phyloP scores from a whole-genome alignment of 2,329 filamentous ascomycete genomes.

The Ophiocordyceps polyrhachis-furcata region DNA sequence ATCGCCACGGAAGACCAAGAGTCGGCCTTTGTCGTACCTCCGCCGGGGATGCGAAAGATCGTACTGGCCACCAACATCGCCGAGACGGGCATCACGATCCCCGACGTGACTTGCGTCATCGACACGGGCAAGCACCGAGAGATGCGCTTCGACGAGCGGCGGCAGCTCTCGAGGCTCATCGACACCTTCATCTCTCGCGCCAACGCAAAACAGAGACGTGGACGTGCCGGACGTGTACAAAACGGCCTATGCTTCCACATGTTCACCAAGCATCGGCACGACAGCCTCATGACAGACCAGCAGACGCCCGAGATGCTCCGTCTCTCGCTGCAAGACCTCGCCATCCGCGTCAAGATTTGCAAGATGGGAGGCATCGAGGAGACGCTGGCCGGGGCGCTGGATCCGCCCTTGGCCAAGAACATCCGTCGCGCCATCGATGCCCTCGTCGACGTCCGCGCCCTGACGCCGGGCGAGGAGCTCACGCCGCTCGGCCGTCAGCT shows the following conservation, averaged over 20 bases:
- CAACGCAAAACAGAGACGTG: constrained; percentile 87
- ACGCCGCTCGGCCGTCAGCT: constrained; percentile 76
- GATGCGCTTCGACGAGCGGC: constrained; percentile 88
- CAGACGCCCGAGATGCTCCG: constrained; percentile 95
- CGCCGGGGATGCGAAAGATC: constrained; percentile 70
- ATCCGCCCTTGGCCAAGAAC: constrained; percentile 80
- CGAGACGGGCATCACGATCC: constrained; percentile 96
- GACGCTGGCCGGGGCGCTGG: constrained; percentile 70
- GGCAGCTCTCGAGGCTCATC: constrained; percentile 76
- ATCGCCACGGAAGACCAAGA: constrained; percentile 96
- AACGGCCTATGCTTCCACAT: constrained; percentile 90
- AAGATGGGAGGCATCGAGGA: constrained; percentile 87
- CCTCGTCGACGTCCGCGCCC: constrained; percentile 76
- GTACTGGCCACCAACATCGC: constrained; percentile 96
- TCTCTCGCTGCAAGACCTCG: constrained; percentile 81
- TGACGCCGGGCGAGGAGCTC: constrained; percentile 65
- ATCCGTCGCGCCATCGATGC: constrained; percentile 86
- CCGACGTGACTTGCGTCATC: constrained; percentile 91
- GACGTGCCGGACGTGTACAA: constrained; percentile 87
- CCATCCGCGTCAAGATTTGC: constrained; percentile 94
- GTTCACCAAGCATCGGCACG: constrained; percentile 79
- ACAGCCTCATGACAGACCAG: constrained; percentile 69
- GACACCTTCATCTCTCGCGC: constrained; percentile 92
- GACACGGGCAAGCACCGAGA: constrained; percentile 95
- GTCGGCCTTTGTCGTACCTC: constrained; percentile 73